A percentile compares a stretch with the other conserved stretches of the same genome.
Evolutionary conservation across 2,329 filamentous ascomycete species (phyloP).

Genomic region (Sporothrix sp.): DNA sequence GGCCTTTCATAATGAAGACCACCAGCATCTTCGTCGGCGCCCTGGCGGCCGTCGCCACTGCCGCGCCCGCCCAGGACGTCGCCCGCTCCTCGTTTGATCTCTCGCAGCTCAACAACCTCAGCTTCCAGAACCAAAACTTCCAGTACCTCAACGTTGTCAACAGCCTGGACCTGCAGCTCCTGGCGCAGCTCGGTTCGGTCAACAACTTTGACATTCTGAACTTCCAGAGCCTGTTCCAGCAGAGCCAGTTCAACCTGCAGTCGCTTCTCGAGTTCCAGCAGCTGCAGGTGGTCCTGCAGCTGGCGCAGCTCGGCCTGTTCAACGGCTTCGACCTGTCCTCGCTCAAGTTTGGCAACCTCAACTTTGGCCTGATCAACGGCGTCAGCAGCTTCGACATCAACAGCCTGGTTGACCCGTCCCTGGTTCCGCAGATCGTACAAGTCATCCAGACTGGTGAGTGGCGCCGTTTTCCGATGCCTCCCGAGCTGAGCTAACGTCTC

Average conservation of each 20-base stretch:
- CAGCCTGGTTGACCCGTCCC: slow-evolving; percentile 18
- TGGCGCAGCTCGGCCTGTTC: slow-evolving; percentile 25
- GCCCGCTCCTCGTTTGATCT: slow-evolving; percentile 31
- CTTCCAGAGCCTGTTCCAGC: slow-evolving; percentile 31
- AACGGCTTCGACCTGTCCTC: slow-evolving; percentile 23
- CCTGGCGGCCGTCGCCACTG: slow-evolving; percentile 35
- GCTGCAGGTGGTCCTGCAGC: slow-evolving; percentile 18
- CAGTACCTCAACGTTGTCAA: slow-evolving; percentile 40
- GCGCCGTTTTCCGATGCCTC: background rate
- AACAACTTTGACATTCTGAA: slow-evolving; percentile 37
- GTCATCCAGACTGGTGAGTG: slow-evolving; percentile 15
- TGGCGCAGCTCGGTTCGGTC: slow-evolving; percentile 32
- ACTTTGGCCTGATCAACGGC: slow-evolving; percentile 20
- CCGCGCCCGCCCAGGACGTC: slow-evolving; percentile 32
- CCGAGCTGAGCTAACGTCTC: background rate
- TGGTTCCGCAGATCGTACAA: slow-evolving; percentile 20
- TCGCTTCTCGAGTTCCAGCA: slow-evolving; percentile 18
- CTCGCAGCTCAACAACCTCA: slow-evolving; percentile 31
- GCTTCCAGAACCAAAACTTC: slow-evolving; percentile 32
- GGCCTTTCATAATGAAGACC: slow-evolving; percentile 39
- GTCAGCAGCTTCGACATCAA: slow-evolving; percentile 23
- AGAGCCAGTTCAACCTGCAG: slow-evolving; percentile 15
- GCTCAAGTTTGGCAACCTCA: slow-evolving; percentile 19
- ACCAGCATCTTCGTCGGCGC: slow-evolving; percentile 35
- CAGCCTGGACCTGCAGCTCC: slow-evolving; percentile 34